phyloP scores from a whole-genome alignment of 139 green algal genomes.

The Klebsormidium nitens region DNA sequence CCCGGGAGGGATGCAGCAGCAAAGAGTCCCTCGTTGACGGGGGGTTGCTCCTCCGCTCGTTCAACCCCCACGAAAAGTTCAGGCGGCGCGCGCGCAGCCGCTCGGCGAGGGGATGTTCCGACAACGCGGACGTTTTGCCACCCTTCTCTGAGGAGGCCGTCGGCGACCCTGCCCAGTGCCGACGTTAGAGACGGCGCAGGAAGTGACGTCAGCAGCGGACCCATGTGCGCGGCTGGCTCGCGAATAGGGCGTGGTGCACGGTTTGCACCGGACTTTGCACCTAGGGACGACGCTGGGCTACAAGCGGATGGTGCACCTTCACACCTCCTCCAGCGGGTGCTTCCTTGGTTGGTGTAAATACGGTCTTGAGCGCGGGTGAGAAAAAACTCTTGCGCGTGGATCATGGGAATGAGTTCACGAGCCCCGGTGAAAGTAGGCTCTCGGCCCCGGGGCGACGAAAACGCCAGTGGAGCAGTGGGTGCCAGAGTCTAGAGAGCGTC shows the following conservation, averaged over 20 bases:
- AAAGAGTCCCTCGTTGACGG: constrained; percentile 26
- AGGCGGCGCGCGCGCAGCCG: constrained; percentile 32
- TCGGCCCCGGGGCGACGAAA: too few relatives aligned
- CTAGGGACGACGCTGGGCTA: constrained; percentile 16
- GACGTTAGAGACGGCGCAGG: background rate
- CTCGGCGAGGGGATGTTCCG: background rate
- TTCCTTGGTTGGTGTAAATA: too few relatives aligned
- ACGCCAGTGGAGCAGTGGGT: constrained; percentile 60
- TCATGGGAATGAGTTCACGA: too few relatives aligned
- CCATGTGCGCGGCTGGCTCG: background rate
- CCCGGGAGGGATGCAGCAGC: too few relatives aligned
- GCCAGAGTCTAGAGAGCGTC: constrained; percentile 61
- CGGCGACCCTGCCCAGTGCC: background rate
- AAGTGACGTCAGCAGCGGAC: background rate
- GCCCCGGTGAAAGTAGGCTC: too few relatives aligned
- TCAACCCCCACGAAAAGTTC: constrained; percentile 23
- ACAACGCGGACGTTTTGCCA: background rate
- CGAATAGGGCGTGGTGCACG: background rate
- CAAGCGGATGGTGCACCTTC: constrained; percentile 9
- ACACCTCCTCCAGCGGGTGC: too few relatives aligned
- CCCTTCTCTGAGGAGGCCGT: background rate
- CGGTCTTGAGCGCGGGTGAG: too few relatives aligned
- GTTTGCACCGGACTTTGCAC: constrained; percentile 14
- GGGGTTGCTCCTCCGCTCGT: constrained; percentile 17
- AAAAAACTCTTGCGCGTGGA: too few relatives aligned